Evolutionary conservation across 2,329 filamentous ascomycete species (phyloP).

Genomic region (Elsinoe necatrix): DNA sequence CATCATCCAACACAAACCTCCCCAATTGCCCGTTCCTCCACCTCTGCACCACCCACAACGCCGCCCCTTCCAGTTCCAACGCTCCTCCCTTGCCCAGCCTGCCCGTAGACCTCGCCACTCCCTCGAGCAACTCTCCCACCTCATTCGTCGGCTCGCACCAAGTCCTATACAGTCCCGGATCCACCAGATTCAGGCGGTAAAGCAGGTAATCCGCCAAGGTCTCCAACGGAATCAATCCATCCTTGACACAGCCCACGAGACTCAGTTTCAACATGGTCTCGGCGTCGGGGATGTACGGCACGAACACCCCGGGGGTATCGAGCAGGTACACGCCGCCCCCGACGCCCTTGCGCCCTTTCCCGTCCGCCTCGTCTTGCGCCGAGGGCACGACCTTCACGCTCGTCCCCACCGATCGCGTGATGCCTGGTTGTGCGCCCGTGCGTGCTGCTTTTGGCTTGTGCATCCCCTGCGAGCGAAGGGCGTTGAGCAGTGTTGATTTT

Average conservation of each 20-base stretch:
- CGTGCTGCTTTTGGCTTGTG: constrained; percentile 61
- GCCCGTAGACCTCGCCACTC: constrained; percentile 65
- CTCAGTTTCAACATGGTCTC: constrained; percentile 94
- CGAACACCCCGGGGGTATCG: constrained; percentile 91
- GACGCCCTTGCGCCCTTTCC: constrained; percentile 36
- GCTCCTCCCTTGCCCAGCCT: constrained; percentile 64
- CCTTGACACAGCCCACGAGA: constrained; percentile 82
- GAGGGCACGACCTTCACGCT: constrained; percentile 62
- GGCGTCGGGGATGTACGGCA: constrained; percentile 77
- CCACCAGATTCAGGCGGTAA: constrained; percentile 65
- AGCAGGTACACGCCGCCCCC: constrained; percentile 67
- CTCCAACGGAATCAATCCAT: constrained; percentile 68
- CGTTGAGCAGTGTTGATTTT: constrained; percentile 90
- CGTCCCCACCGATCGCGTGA: constrained; percentile 76
- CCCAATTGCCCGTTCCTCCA: constrained; percentile 75
- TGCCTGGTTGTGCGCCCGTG: constrained; percentile 79
- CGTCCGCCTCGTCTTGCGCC: constrained; percentile 37
- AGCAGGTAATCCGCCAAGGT: constrained; percentile 86
- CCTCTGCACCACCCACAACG: constrained; percentile 69
- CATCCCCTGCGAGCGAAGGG: constrained; percentile 63
- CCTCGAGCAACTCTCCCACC: constrained; percentile 60
- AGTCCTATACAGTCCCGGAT: constrained; percentile 53
- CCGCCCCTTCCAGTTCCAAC: constrained; percentile 63
- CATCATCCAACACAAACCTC: constrained; percentile 67
- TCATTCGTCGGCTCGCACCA: constrained; percentile 75